Evolutionary conservation across 1,139 yeast species (phyloP).

Genomic region (Oligophagozyma castellii): DNA sequence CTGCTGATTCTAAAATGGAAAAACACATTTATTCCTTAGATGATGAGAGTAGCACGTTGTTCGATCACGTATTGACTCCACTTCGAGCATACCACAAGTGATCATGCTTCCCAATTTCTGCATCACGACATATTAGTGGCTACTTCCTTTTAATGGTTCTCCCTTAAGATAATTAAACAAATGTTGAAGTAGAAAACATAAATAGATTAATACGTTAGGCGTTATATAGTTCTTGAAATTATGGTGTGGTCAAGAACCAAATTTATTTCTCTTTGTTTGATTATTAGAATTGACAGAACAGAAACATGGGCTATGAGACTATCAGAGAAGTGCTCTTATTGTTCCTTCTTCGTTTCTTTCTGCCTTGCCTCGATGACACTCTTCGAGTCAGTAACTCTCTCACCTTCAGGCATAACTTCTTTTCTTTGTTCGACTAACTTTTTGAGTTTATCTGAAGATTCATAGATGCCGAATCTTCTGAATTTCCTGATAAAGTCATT

Average conservation of each 20-base stretch:
- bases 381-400: conserved; percentile 4
- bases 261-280: neutral
- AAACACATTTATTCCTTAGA: no score
- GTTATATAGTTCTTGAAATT: neutral
- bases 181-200: neutral
- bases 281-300: neutral
- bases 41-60: no score
- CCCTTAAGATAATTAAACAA: no score
- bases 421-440: conserved; percentile 25
- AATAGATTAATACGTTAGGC: neutral
- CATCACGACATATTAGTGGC: no score
- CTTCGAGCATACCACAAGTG: no score
- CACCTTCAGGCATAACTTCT: conserved; percentile 2
- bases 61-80: no score
- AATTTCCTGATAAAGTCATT: conserved; percentile 28
- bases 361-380: conserved; percentile 6
- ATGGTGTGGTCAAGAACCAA: neutral
- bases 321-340: conserved; percentile 5
- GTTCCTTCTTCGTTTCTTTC: conserved; percentile 5
- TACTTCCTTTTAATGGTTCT: no score
- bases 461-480: conserved; percentile 51
- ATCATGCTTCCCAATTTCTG: no score
- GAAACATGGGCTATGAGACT: neutral
- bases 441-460: conserved; percentile 32
- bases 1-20: no score